phyloP scores from a whole-genome alignment of 1,284 basidiomycete species.

The Cutaneotrichosporon sp. region DNA sequence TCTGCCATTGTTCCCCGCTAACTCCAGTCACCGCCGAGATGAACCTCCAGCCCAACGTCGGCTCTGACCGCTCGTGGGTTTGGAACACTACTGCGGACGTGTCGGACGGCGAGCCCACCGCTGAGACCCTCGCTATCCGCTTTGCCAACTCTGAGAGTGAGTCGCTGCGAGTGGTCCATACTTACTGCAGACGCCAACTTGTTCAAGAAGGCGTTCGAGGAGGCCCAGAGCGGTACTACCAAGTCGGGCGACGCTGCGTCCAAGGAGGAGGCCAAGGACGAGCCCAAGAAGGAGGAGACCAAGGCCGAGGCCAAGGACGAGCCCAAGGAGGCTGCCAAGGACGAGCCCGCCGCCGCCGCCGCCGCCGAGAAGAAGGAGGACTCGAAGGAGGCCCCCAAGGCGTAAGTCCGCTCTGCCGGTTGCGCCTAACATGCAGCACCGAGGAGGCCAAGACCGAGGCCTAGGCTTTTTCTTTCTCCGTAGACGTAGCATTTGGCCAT shows the following conservation, averaged over 20 bases:
- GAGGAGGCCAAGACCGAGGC: too few relatives aligned
- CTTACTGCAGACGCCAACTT: conserved; percentile 64
- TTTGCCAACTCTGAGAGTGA: conserved; percentile 95
- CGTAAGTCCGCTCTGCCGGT: neutral
- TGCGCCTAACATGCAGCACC: too few relatives aligned
- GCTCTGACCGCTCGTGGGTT: conserved; percentile 98
- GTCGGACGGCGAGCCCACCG: conserved; percentile 76
- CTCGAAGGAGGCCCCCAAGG: conserved; percentile 7
- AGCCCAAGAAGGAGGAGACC: conserved; percentile 23
- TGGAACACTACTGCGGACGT: conserved; percentile 97
- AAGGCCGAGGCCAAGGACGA: neutral
- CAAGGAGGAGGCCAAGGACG: conserved; percentile 21
- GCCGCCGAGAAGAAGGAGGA: neutral
- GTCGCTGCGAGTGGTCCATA: too few relatives aligned
- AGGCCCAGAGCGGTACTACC: conserved; percentile 56
- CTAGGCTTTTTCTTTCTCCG: too few relatives aligned
- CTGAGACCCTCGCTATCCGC: conserved; percentile 95
- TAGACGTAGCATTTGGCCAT: too few relatives aligned
- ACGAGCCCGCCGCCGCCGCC: neutral
- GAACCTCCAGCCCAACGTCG: conserved; percentile 95
- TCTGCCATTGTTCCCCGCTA: neutral
- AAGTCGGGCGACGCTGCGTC: conserved; percentile 36
- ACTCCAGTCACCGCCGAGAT: conserved; percentile 77
- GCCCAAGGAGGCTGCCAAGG: conserved; percentile 9
- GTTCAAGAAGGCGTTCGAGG: conserved; percentile 84